These are phyloP conservation scores for Cetraspora pellucida DNA, from an alignment of 192 early-diverging fungal genomes.

Conservation along the genomic window DNA sequence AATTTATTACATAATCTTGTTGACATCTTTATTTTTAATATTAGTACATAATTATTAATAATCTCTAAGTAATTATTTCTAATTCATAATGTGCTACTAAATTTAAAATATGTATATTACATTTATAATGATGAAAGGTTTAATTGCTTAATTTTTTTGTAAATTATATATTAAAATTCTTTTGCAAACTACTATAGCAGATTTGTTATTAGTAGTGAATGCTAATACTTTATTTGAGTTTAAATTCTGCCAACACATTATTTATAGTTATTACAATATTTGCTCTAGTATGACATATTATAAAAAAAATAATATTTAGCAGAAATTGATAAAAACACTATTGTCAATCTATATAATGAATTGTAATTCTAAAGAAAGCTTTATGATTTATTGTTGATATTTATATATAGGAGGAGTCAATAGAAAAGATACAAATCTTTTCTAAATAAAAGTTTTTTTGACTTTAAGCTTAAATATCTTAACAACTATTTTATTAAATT, in stretches of 20 bases:
- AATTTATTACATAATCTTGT: not conserved
- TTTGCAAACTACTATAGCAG: not conserved
- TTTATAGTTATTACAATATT: not conserved
- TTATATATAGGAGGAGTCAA: too few relatives aligned
- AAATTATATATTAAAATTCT: not conserved
- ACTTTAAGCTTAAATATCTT: too few relatives aligned
- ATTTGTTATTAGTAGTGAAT: not conserved
- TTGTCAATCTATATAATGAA: not conserved
- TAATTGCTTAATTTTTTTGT: not conserved
- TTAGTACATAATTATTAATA: not conserved
- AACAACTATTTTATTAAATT: too few relatives aligned
- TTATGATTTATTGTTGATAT: not conserved
- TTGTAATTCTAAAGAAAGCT: constrained; percentile 4
- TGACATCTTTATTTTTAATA: not conserved
- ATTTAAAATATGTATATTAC: not conserved
- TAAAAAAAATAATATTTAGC: not conserved
- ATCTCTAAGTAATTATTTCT: not conserved
- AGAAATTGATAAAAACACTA: not conserved
- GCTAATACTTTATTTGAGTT: not conserved
- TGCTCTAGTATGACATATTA: not conserved
- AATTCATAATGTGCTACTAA: not conserved
- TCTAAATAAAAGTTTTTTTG: too few relatives aligned
- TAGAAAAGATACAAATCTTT: too few relatives aligned
- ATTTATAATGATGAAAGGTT: not conserved
- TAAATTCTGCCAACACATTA: not conserved